Evolutionary conservation across 768 basidiomycete genomes (phyloP).

Genomic region (Coprinellus micaceus): DNA sequence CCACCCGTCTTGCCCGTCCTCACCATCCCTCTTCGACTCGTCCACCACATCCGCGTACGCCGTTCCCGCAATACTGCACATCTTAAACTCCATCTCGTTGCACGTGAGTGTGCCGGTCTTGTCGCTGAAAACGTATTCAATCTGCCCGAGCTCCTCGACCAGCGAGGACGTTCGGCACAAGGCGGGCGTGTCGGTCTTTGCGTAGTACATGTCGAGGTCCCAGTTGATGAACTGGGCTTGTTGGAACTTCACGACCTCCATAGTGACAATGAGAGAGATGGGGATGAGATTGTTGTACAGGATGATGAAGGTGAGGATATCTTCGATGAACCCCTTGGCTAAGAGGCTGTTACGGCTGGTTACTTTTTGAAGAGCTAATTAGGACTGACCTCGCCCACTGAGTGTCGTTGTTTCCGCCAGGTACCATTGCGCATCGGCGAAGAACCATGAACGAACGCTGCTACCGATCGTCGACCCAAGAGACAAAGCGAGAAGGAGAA

Average conservation of each 20-base stretch:
- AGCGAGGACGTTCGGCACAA: conserved; percentile 96
- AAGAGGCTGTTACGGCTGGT: neutral
- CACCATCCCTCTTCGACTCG: conserved; percentile 68
- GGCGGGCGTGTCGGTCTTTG: conserved; percentile 91
- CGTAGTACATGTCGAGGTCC: conserved; percentile 98
- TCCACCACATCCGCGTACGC: conserved; percentile 92
- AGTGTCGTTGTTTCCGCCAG: conserved; percentile 60
- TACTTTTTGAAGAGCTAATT: neutral
- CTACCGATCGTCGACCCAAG: conserved; percentile 90
- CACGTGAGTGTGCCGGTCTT: conserved; percentile 94
- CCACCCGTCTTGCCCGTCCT: conserved; percentile 62
- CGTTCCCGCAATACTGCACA: conserved; percentile 83
- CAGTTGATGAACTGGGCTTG: conserved; percentile 97
- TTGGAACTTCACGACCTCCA: conserved; percentile 99
- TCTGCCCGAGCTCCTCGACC: conserved; percentile 97
- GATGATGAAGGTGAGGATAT: conserved; percentile 97
- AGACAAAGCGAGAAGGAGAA: conserved; percentile 81
- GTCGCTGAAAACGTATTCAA: conserved; percentile 94
- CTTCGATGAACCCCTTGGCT: conserved; percentile 85
- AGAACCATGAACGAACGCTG: conserved; percentile 89
- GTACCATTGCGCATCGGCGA: conserved; percentile 87
- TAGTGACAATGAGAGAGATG: conserved; percentile 97
- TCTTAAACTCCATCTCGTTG: conserved; percentile 97
- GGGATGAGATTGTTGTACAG: conserved; percentile 99
- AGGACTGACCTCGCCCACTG: conserved; percentile 56